These are phyloP conservation scores for Neolentinus lepideus DNA, from an alignment of 1,284 basidiomycete species.

Conservation along the genomic window DNA sequence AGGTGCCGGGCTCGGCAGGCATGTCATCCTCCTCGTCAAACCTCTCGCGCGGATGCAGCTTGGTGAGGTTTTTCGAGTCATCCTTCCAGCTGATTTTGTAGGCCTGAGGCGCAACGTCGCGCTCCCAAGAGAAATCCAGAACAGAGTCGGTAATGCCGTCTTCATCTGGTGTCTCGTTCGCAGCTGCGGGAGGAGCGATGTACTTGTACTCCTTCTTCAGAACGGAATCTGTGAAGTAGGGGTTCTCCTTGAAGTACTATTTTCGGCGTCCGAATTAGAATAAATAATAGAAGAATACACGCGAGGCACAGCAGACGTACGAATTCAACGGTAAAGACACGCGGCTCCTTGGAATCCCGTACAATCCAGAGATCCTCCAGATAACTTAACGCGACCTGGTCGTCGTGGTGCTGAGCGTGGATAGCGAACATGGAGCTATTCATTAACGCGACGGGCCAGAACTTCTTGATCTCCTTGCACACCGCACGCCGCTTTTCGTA, in stretches of 20 bases:
- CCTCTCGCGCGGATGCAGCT: conserved; percentile 63
- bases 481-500: conserved; percentile 64
- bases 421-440: conserved; percentile 55
- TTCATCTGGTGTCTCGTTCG: conserved; percentile 22
- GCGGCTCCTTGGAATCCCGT: conserved; percentile 56
- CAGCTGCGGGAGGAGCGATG: conserved; percentile 43
- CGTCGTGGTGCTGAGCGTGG: conserved; percentile 59
- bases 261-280: conserved; percentile 4
- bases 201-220: conserved; percentile 78
- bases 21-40: conserved; percentile 53
- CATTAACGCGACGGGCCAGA: conserved; percentile 76
- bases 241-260: conserved; percentile 79
- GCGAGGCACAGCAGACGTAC: conserved; percentile 37
- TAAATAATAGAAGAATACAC: conserved; percentile 1
- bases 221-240: conserved; percentile 67
- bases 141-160: conserved; percentile 8
- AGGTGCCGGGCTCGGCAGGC: conserved; percentile 66
- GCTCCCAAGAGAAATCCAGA: conserved; percentile 71
- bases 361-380: conserved; percentile 76
- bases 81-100: conserved; percentile 80
- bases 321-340: conserved; percentile 75
- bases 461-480: conserved; percentile 60
- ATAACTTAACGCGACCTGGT: conserved; percentile 68
- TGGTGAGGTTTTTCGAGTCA: conserved; percentile 65
- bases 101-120: conserved; percentile 57